Base-by-base conservation (phyloP, 805 yeast species). In the Spathaspora sp. region DNA sequence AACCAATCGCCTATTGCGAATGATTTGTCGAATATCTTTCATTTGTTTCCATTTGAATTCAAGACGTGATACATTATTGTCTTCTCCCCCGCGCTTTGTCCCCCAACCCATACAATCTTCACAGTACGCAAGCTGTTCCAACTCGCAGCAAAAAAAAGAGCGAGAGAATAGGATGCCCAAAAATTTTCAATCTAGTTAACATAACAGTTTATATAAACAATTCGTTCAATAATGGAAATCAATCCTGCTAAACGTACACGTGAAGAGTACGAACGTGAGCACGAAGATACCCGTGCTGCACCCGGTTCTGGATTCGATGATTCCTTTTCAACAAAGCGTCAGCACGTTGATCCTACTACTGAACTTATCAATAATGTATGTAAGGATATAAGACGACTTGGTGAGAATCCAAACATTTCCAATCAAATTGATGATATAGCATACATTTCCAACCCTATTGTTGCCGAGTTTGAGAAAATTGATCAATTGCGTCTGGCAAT, bases 361-460 rank as follows among this genome's bases (percentile, higher is more conserved):
- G 78, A 75, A 57, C 63, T 75, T 49, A 68, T 73, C 53, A 57
- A 71, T 55, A 73, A 75, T 55, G 72, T 75, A 39, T 73, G 77
- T 56, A 75, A 75, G 51, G 79, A 75, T 54, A 72, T 75, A 46
- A 60, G 78, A 49, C 59, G 77, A 32, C 63, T 75, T 42, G 79
- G 78, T 14, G 78, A 75, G 57, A 72, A 72, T 57, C 60, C 71
- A 46, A 71, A 73, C 59, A 57, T 73, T 39, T 60, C 59, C 38
- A 68, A 62, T 52, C 77, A 73, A 53, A 64, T 76, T 49, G 72
- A 76, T 57, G 80, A 77, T 65, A 77, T 87, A 44, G 85, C 87
- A 52, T 82, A 82, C 60, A 83, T 88, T 59, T 77, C 86, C 38
- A 81, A 78, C 49, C 87, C 89, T 1, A 82, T 86, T 42, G 81